Evolutionary conservation across 257 asterid species (phyloP).

Genomic region (Primulina tabacum): DNA sequence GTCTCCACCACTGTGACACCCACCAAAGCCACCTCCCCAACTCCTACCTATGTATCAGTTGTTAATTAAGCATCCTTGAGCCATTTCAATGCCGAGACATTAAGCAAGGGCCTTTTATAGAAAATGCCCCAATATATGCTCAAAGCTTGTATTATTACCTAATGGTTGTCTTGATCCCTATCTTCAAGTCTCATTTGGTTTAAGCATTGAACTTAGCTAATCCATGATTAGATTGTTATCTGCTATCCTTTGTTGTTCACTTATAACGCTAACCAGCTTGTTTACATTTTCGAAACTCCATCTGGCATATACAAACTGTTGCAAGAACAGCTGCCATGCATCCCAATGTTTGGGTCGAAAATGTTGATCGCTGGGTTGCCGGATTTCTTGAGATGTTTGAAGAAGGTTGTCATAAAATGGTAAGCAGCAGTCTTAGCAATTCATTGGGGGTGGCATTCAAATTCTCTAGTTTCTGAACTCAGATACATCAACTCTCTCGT

Average conservation of each 20-base stretch:
- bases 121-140: too few species aligned
- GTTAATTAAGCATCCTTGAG: too few species aligned
- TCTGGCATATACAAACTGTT: conserved; percentile 26
- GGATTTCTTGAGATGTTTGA: conserved; percentile 32
- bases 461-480: background rate
- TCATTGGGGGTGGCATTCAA: background rate
- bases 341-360: conserved; percentile 28
- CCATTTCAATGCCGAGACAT: too few species aligned
- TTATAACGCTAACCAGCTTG: background rate
- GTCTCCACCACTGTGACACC: too few species aligned
- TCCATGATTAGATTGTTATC: background rate
- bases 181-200: too few species aligned
- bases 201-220: background rate
- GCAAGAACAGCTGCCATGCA: conserved; percentile 31
- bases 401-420: conserved; percentile 34
- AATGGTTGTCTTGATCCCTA: too few species aligned
- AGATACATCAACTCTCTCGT: background rate
- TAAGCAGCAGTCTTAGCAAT: conserved; percentile 18
- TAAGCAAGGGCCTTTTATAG: too few species aligned
- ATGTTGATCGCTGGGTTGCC: conserved; percentile 30
- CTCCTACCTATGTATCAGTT: too few species aligned
- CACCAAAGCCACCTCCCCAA: too few species aligned
- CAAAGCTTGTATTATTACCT: too few species aligned
- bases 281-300: background rate
- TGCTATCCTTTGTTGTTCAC: background rate